Base-by-base conservation (phyloP, 129 eudicot species). In the Lonicera japonica region DNA sequence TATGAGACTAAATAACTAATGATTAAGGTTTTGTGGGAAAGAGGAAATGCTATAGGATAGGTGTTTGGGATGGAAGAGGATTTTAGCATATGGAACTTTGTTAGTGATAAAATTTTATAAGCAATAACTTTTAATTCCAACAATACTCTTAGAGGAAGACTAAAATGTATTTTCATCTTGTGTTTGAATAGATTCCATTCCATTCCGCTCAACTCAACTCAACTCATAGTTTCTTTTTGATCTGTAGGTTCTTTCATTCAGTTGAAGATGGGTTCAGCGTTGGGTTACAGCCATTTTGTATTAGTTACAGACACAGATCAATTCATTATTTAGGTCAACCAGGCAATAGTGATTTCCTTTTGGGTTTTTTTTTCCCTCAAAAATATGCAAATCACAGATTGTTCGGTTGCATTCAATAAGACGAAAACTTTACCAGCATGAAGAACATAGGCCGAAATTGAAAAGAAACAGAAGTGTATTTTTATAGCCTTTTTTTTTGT, bases 241-340 rank as follows among this genome's bases (percentile, higher is more conserved):
- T 55, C 21, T 80, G 70, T 70, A 71, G 75, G 70, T 71, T 67
- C 6, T 29, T 71, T 67, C 51, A 46, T 54, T 66, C 46, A 46
- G 65, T 25, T 65, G 77, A 66, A 61, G 61, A 54, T 59, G 57
- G 79, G 54, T 55, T 46, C 46, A 67, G 61, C 48, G 25, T 66
- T 18, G 11, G 56, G 34, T 1, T 29, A 29, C 61, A 23, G 57
- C 36, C 56, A 58, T 51, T 47, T 56, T 21, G 56, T 36, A 61
- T 25, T 41, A 16, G 20, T 51, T 70, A 47, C 41, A 21, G 46
- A 25, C 5, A 18, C 67, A 25, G 22, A 63, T 56, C 54, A 21
- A 34, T 73, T 78, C 76, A 21, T 73, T 73, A 68, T 63, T 63
- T 71, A 75, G 81, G 65, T 71, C 60, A 58, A 66, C 56, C 76